Evolutionary conservation across 2,329 filamentous ascomycete genomes (phyloP).

Genomic region (Neofusicoccum kwambonambiense): DNA sequence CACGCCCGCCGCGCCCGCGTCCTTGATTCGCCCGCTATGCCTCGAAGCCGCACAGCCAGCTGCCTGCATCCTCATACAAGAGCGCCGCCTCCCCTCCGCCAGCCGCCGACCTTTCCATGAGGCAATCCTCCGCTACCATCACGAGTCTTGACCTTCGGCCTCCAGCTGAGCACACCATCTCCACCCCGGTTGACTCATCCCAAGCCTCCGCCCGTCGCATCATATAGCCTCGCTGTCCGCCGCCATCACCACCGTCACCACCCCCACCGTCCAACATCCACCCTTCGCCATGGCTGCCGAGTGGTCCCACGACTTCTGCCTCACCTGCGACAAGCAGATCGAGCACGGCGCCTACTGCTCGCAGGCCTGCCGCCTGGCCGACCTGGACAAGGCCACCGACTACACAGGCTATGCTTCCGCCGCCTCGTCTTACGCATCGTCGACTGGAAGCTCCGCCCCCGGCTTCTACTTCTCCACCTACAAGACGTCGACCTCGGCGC

Average conservation of each 20-base stretch:
- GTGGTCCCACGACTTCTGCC: conserved; percentile 91
- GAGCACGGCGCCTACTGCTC: conserved; percentile 81
- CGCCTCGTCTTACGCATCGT: conserved; percentile 45
- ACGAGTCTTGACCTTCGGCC: neutral
- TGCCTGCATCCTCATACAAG: conserved; percentile 18
- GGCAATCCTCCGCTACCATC: conserved; percentile 5
- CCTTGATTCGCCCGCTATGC: conserved; percentile 6
- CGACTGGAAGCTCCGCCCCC: conserved; percentile 51
- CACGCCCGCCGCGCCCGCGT: conserved; percentile 6
- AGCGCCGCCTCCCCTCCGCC: conserved; percentile 13
- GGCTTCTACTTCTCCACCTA: conserved; percentile 67
- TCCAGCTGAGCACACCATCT: conserved; percentile 15
- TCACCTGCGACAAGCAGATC: conserved; percentile 88
- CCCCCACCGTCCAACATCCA: neutral
- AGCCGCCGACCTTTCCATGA: conserved; percentile 3
- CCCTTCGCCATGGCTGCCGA: conserved; percentile 37
- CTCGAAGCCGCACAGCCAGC: conserved; percentile 9
- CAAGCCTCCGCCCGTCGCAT: neutral
- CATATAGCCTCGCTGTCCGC: neutral
- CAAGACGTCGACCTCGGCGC: conserved; percentile 51
- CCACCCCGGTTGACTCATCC: conserved; percentile 16
- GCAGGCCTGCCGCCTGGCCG: conserved; percentile 82
- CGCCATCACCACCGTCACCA: neutral
- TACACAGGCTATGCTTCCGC: conserved; percentile 54
- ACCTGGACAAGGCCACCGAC: conserved; percentile 71